Conservation (phyloP, 1,284 basidiomycete genomes). For the Leccinum pallidistipes region DNA sequence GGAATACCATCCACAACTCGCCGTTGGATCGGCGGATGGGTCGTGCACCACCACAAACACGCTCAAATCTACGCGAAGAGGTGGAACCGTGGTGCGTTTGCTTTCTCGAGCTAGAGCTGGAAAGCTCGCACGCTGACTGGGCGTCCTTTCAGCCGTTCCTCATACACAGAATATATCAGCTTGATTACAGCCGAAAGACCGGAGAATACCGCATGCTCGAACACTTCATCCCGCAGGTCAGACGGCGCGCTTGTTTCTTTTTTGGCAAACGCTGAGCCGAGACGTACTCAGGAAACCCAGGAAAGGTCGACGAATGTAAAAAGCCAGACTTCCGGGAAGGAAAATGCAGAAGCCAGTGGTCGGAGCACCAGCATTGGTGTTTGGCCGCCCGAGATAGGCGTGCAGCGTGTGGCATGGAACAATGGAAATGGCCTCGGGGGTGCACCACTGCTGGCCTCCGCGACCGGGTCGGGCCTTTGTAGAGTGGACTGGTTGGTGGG, state of each 20-base stretch:
- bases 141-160: conserved; percentile 61
- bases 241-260: conserved; percentile 1
- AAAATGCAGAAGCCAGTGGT: conserved; percentile 26
- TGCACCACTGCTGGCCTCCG: conserved; percentile 72
- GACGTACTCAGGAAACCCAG: conserved; percentile 50
- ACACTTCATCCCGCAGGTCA: conserved; percentile 72
- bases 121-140: conserved; percentile 1
- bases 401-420: conserved; percentile 83
- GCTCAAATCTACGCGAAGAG: conserved; percentile 65
- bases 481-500: conserved; percentile 79
- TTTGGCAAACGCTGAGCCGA: neutral
- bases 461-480: conserved; percentile 81
- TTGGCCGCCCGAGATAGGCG: conserved; percentile 75
- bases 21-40: conserved; percentile 82
- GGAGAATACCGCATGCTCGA: conserved; percentile 84
- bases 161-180: conserved; percentile 76
- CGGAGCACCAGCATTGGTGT: conserved; percentile 49
- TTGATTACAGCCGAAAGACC: conserved; percentile 78
- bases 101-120: neutral
- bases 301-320: conserved; percentile 49
- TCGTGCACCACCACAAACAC: conserved; percentile 71
- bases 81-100: conserved; percentile 60
- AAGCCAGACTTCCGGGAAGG: conserved; percentile 32
- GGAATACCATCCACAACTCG: conserved; percentile 85
- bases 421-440: conserved; percentile 64